phyloP scores from a whole-genome alignment of 163 green algal species.

The Chloromonas sp. region DNA sequence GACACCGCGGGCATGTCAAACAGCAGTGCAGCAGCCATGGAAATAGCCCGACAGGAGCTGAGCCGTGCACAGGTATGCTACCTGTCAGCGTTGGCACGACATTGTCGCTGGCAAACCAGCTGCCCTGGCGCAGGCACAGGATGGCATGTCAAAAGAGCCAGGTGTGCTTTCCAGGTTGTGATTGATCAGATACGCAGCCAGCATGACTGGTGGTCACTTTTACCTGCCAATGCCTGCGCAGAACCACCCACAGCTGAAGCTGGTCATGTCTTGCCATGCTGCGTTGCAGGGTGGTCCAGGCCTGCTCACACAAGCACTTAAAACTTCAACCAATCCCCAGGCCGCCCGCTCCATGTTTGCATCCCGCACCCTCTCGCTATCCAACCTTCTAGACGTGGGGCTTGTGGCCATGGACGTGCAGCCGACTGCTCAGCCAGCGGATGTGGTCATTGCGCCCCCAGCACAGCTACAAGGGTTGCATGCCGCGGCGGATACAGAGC shows the following conservation, averaged over 20 bases:
- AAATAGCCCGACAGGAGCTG: neutral
- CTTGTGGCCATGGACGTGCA: constrained; percentile 12
- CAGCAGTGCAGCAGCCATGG: neutral
- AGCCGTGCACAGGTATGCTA: neutral
- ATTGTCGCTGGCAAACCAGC: too few species aligned
- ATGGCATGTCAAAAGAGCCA: too few species aligned
- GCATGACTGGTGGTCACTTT: too few species aligned
- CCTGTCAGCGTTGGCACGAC: neutral
- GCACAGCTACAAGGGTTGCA: too few species aligned
- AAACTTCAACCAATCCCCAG: neutral
- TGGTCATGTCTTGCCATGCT: too few species aligned
- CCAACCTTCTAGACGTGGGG: constrained; percentile 73
- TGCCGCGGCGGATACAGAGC: too few species aligned
- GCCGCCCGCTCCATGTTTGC: neutral
- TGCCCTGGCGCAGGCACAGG: neutral
- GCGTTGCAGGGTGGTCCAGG: constrained; percentile 12
- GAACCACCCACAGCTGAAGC: neutral
- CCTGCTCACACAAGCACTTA: constrained; percentile 49
- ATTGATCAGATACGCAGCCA: too few species aligned
- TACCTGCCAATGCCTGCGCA: neutral
- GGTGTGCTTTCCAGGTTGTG: too few species aligned
- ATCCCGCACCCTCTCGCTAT: constrained; percentile 59
- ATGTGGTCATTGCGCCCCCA: too few species aligned
- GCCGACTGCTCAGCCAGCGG: too few species aligned
- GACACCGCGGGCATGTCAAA: neutral